Conservation (phyloP, 2,329 filamentous ascomycete species). For the Diplocarpon mali region DNA sequence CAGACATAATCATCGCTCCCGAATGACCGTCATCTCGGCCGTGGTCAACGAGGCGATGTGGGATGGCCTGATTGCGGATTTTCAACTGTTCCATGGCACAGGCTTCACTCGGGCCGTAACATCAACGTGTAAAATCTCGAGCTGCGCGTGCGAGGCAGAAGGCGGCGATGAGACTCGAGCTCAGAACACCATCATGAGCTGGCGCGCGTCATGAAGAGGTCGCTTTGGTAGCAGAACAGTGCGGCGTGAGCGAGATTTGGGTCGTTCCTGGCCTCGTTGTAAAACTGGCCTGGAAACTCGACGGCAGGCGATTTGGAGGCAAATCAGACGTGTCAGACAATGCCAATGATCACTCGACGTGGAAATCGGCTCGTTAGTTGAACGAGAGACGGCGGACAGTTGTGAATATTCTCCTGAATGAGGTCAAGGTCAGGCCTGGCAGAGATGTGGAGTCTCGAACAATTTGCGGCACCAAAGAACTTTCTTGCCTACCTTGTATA, state of each 20-base stretch:
- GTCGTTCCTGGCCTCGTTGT: background rate
- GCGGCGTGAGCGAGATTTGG: background rate
- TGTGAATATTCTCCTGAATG: no score
- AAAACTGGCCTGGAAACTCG: no score
- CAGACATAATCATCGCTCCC: constrained; percentile 17
- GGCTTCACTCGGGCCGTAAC: constrained; percentile 14
- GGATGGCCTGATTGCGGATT: constrained; percentile 15
- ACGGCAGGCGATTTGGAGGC: no score
- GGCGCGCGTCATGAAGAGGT: constrained; percentile 9
- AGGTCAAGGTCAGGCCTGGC: no score
- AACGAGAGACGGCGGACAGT: no score
- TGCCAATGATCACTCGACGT: no score
- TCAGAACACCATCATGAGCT: constrained; percentile 22
- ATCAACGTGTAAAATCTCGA: constrained; percentile 14
- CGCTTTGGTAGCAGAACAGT: background rate
- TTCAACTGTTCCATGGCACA: constrained; percentile 23
- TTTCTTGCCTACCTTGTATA: no score
- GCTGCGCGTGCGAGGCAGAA: constrained; percentile 15
- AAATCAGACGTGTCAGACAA: no score
- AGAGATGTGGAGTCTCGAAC: no score
- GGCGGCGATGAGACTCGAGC: constrained; percentile 3
- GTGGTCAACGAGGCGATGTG: constrained; percentile 18
- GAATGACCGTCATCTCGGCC: constrained; percentile 6
- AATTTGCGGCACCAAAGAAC: no score
- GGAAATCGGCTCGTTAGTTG: no score